A percentile compares a stretch with the other conserved stretches of the same genome.
These are phyloP conservation scores for Picea sitchensis DNA, from an alignment of 75 land plant species.

Conservation along the genomic window DNA sequence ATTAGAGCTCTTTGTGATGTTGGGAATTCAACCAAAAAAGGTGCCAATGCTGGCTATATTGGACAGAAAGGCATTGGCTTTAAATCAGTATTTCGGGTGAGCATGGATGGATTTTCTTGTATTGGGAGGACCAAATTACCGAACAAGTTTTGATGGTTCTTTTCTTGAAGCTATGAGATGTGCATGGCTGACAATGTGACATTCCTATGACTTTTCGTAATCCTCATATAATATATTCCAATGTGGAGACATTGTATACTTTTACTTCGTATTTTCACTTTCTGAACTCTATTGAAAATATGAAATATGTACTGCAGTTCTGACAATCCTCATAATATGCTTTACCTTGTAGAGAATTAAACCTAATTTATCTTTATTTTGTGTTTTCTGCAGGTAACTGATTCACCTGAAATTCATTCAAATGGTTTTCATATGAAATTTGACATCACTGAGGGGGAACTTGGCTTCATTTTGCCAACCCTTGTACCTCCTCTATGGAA, in stretches of 20 bases:
- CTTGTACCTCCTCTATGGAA: conserved; percentile 41
- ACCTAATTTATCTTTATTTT: background rate
- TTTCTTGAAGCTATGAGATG: background rate
- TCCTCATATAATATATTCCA: background rate
- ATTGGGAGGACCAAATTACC: background rate
- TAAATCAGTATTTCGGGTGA: conserved; percentile 96
- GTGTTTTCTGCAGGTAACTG: conserved; percentile 59
- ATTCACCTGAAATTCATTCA: conserved; percentile 95
- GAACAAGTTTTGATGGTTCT: background rate
- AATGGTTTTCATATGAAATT: conserved; percentile 98
- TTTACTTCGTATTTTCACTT: background rate
- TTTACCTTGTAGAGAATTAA: background rate
- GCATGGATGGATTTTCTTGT: background rate
- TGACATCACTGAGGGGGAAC: conserved; percentile 82
- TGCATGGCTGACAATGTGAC: background rate
- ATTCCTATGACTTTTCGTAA: background rate
- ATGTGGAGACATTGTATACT: background rate
- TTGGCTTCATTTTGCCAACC: conserved; percentile 95
- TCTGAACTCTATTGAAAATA: background rate
- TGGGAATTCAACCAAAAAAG: conserved; percentile 95
- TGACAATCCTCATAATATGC: background rate
- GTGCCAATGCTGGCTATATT: conserved; percentile 76
- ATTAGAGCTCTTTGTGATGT: conserved; percentile 96
- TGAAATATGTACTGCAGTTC: background rate
- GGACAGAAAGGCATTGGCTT: conserved; percentile 98